A percentile compares a stretch with the other conserved stretches of the same genome.
These are phyloP conservation scores for Eucalyptus brandiana DNA, from an alignment of 345 rosid genomes.

Conservation along the genomic window DNA sequence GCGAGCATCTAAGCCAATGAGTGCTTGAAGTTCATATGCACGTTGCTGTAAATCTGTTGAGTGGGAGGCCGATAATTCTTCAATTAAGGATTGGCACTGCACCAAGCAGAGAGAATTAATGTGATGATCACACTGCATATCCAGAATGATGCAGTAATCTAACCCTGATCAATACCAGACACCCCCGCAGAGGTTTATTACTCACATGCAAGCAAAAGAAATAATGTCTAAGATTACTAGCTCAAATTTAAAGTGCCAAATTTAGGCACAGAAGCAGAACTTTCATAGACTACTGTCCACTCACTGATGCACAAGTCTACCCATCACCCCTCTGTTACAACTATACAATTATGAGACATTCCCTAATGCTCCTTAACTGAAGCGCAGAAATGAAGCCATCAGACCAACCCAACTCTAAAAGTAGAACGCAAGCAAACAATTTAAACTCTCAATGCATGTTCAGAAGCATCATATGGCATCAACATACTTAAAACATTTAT, in stretches of 20 bases:
- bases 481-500: background rate
- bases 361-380: background rate
- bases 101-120: background rate
- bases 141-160: background rate
- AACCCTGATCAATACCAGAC: background rate
- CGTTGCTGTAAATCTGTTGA: conserved; percentile 99
- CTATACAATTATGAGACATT: background rate
- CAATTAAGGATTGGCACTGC: conserved; percentile 90
- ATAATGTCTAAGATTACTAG: background rate
- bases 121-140: background rate
- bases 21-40: conserved; percentile 90
- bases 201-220: background rate
- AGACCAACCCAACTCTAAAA: background rate
- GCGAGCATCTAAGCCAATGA: conserved; percentile 48
- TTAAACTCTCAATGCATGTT: background rate
- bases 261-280: background rate
- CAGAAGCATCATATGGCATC: background rate
- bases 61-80: conserved; percentile 85
- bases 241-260: background rate
- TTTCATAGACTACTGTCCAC: background rate
- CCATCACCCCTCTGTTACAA: background rate
- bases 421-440: background rate
- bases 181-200: background rate
- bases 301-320: background rate
- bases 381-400: background rate